phyloP scores from a whole-genome alignment of 441 rosid genomes.

The Theobroma grandiflorum region DNA sequence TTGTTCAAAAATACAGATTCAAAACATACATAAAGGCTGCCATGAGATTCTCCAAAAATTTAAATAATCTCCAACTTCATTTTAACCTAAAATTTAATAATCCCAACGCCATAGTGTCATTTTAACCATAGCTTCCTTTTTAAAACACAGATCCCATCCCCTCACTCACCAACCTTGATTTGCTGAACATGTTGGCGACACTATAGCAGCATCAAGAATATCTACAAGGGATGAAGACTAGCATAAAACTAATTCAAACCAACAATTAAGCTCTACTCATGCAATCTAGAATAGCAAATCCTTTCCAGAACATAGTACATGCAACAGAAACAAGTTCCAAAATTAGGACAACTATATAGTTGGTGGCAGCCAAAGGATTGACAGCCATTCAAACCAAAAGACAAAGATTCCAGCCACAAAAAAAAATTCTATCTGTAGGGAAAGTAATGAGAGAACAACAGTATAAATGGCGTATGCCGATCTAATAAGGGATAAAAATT shows the following conservation, averaged over 20 bases:
- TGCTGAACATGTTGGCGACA: background rate
- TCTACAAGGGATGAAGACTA: background rate
- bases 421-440: background rate
- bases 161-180: slow-evolving; percentile 1
- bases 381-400: background rate
- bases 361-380: background rate
- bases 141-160: background rate
- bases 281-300: background rate
- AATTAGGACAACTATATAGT: background rate
- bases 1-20: background rate
- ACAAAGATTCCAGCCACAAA: background rate
- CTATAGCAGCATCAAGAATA: background rate
- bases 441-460: slow-evolving; percentile 1
- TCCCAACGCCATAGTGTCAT: background rate
- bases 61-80: too few relatives aligned
- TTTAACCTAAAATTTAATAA: background rate
- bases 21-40: background rate
- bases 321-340: slow-evolving; percentile 12
- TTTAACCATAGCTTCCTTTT: background rate
- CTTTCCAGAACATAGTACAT: background rate
- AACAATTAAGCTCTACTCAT: background rate
- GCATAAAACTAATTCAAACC: background rate
- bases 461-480: background rate
- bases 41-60: slow-evolving; percentile 9
- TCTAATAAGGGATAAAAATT: background rate